Base-by-base conservation (phyloP, 2,329 filamentous ascomycete species). In the Fusarium xylarioides region DNA sequence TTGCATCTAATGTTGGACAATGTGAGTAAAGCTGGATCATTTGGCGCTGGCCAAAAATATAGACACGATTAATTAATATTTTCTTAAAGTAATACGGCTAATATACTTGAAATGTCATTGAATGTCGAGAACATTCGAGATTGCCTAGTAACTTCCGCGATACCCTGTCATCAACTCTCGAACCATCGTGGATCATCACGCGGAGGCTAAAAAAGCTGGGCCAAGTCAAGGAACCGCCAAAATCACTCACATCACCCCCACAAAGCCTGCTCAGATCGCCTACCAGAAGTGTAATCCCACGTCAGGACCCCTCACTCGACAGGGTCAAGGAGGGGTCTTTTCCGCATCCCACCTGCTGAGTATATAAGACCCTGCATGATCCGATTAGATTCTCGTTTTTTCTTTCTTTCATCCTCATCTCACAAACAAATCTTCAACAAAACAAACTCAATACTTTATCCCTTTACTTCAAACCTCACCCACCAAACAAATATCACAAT, bases 401-500 rank as follows among this genome's bases (percentile, higher is more conserved):
- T 58, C 38, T 49, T 44, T 47, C 19, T 30, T 8, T 26, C 42
- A 61, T 63, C 42, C 63, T 50, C 62, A 73, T 37, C 63, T 50
- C 62, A 73, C 69, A 40, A 62, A 53, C 52, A 65, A 66, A 59
- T 49, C 42, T 70, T 46, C 19, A 35, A 52, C 32, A 26, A 46
- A 18, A 34, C 18, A 54, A 28, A 54, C 32, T 28, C 15, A 57
- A 42, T 23, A 49, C 14, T 34, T 50, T 44, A 56, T 34, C 26
- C 26, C 26, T 26, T 26, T 26, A 18, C 47, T 19, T 34, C 8
- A 52, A 52, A 52, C 23, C 15, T 54, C n/a, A 63, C 28, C 34
- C 42, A 64, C 46, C 32, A 69, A 66, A 75, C 64, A 60, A 70
- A 32, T 37, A 75, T 78, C 77, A 81, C 72, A 75, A 82, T 82